Percentiles rank a stretch among this genome's conserved stretches.
Conservation (phyloP, 2,329 filamentous ascomycete species). For the Penicillium oxalicum region DNA sequence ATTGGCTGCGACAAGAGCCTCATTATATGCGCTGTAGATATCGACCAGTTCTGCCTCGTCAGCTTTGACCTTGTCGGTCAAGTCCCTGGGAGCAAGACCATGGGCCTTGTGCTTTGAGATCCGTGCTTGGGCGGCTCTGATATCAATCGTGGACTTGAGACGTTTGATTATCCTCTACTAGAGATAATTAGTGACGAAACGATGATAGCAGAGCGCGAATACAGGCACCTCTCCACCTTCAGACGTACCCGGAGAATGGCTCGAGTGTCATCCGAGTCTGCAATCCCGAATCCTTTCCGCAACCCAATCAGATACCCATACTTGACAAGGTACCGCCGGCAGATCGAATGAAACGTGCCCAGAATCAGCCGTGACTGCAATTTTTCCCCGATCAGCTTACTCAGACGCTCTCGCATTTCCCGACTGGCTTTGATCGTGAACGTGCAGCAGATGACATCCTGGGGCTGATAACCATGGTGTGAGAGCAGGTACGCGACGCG, state of each 20-base stretch:
- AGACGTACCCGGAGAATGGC: slow-evolving; percentile 60
- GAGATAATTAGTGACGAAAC: slow-evolving; percentile 7
- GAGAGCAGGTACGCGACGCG: slow-evolving; percentile 84
- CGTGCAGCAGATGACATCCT: slow-evolving; percentile 89
- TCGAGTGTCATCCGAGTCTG: slow-evolving; percentile 73
- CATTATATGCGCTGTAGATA: slow-evolving; percentile 70
- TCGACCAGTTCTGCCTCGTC: slow-evolving; percentile 61
- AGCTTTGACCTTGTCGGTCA: slow-evolving; percentile 32
- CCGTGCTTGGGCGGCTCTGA: slow-evolving; percentile 62
- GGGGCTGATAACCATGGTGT: slow-evolving; percentile 64
- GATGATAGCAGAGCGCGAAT: background rate
- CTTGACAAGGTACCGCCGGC: slow-evolving; percentile 71
- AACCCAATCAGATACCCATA: slow-evolving; percentile 84
- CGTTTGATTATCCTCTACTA: slow-evolving; percentile 67
- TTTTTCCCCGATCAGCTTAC: slow-evolving; percentile 70
- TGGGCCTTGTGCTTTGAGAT: slow-evolving; percentile 63
- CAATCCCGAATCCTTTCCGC: slow-evolving; percentile 79
- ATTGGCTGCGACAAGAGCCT: slow-evolving; percentile 66
- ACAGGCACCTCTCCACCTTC: background rate
- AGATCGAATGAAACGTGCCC: slow-evolving; percentile 92
- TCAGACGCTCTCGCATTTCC: slow-evolving; percentile 89
- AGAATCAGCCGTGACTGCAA: slow-evolving; percentile 71
- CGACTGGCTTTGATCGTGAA: slow-evolving; percentile 93
- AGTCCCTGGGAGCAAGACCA: slow-evolving; percentile 44
- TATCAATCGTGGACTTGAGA: slow-evolving; percentile 62